Base-by-base conservation (phyloP, 495 filamentous ascomycete genomes). In the Hypoxylon lienhwacheense region DNA sequence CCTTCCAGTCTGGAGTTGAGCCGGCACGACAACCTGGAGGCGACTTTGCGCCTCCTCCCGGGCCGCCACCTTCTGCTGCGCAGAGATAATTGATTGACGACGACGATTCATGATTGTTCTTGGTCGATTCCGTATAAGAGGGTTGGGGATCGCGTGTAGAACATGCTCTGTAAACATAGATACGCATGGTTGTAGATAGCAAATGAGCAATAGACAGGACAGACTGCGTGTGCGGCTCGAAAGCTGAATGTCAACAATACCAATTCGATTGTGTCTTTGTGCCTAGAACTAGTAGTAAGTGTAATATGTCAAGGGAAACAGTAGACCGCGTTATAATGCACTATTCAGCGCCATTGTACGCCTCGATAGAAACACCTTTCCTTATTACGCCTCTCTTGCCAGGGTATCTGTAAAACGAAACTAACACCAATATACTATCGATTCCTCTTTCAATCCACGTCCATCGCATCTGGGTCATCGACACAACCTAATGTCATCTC, bases 401-500 rank as follows among this genome's bases (percentile, higher is more conserved):
- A 45, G 55, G 54, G 47, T 56, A 53, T 51, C 53, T 56, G 36
- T 36, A 59, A 41, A 41, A 53, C 15, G 24, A 64, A 26, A 39
- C 32, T 53, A 53, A 55, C 59, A 44, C 60, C 53, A n/a, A 24
- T 54, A 40, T 46, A 47, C 47, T 62, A 22, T 26, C 31, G 14
- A 24, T 53, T 29, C 36, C 31, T 46, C 48, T 5, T 16, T 74
- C 62, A 87, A 42, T 82, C 85, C 26, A 88, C 73, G 43, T 89
- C 86, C 86, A 89, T 89, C 35, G 83, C 85, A 73, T 89, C 85
- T 6, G 77, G 72, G 64, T 86, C 80, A 6, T 72, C 59, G 14
- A 42, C 44, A 22, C 35, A 32, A 11, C 28, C 36, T 25, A 26
- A n/a, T 2, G 14, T 46, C 26, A 37, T 32, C 41, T n/a, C 33